phyloP scores from a whole-genome alignment of 306 rosid genomes.

The Quercus cerris region DNA sequence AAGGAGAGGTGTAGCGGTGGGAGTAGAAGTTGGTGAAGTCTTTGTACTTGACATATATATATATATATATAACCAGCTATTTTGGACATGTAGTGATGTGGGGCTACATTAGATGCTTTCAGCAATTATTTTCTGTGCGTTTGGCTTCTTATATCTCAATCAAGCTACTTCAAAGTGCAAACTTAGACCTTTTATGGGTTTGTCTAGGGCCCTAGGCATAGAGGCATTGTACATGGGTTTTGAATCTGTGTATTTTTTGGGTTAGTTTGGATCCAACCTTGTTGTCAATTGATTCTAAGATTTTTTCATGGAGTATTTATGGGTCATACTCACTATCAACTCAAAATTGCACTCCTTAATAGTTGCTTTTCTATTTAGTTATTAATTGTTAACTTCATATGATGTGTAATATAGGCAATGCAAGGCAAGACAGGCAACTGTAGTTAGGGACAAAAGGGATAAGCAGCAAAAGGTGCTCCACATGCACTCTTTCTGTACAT shows the following conservation, averaged over 20 bases:
- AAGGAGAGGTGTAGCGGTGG: not conserved
- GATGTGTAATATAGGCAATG: slow-evolving; percentile 60
- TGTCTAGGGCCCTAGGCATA: not conserved
- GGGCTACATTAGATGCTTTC: not conserved
- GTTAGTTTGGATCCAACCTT: not conserved
- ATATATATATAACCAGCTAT: not conserved
- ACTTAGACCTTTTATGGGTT: not conserved
- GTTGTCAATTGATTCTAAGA: not conserved
- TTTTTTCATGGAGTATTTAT: not conserved
- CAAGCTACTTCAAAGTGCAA: not conserved
- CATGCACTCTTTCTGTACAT: not conserved
- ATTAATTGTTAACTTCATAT: slow-evolving; percentile 15
- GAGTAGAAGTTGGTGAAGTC: not conserved
- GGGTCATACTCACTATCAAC: not conserved
- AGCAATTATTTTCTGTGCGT: not conserved
- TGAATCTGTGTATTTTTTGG: not conserved
- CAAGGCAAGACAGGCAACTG: slow-evolving; percentile 80
- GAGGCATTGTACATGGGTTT: not conserved
- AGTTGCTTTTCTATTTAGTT: not conserved
- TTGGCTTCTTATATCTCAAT: not conserved
- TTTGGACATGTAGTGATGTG: not conserved
- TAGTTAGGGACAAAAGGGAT: slow-evolving; percentile 91
- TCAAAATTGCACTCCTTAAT: not conserved
- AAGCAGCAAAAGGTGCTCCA: slow-evolving; percentile 81
- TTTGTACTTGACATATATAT: not conserved